Percentiles rank a stretch among this genome's conserved stretches.
Evolutionary conservation across 495 filamentous ascomycete genomes (phyloP).

Genomic region (Aspergillus conjunctus): DNA sequence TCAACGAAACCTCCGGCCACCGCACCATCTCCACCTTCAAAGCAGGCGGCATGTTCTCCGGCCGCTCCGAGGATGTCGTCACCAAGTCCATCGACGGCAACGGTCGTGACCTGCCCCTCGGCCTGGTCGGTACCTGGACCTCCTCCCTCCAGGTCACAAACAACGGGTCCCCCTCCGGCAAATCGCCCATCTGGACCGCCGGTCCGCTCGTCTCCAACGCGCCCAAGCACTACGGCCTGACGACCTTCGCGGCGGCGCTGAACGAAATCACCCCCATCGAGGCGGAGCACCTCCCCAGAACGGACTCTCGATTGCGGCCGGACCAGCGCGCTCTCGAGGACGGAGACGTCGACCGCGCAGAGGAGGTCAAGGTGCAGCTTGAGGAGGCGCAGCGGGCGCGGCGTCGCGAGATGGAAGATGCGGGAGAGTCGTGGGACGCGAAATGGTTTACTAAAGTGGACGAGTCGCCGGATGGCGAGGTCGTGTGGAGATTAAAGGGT

Average conservation of each 20-base stretch:
- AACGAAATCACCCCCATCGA: slow-evolving; percentile 89
- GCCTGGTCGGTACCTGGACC: slow-evolving; percentile 84
- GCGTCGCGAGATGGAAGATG: slow-evolving; percentile 72
- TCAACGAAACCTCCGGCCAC: slow-evolving; percentile 77
- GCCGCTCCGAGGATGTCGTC: slow-evolving; percentile 84
- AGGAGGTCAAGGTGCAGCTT: slow-evolving; percentile 76
- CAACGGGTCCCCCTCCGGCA: slow-evolving; percentile 54
- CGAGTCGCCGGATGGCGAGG: slow-evolving; percentile 60
- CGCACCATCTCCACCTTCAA: slow-evolving; percentile 86
- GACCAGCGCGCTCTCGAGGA: slow-evolving; percentile 88
- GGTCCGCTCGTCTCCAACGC: slow-evolving; percentile 76
- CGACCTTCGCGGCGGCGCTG: slow-evolving; percentile 78
- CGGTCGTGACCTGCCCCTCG: slow-evolving; percentile 60
- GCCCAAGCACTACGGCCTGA: slow-evolving; percentile 79
- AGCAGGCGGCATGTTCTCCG: slow-evolving; percentile 92
- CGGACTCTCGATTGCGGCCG: slow-evolving; percentile 81
- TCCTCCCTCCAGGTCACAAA: slow-evolving; percentile 63
- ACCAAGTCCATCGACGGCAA: slow-evolving; percentile 69
- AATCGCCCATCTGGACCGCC: slow-evolving; percentile 70
- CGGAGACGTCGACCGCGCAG: slow-evolving; percentile 80
- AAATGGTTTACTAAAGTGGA: slow-evolving; percentile 77
- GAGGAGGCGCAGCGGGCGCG: slow-evolving; percentile 84
- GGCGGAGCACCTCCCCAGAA: slow-evolving; percentile 67
- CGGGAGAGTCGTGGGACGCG: slow-evolving; percentile 69
- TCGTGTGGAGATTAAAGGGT: slow-evolving; percentile 76